Evolutionary conservation across 75 land plant species (phyloP).

Genomic region (Ceratopteris richardii): DNA sequence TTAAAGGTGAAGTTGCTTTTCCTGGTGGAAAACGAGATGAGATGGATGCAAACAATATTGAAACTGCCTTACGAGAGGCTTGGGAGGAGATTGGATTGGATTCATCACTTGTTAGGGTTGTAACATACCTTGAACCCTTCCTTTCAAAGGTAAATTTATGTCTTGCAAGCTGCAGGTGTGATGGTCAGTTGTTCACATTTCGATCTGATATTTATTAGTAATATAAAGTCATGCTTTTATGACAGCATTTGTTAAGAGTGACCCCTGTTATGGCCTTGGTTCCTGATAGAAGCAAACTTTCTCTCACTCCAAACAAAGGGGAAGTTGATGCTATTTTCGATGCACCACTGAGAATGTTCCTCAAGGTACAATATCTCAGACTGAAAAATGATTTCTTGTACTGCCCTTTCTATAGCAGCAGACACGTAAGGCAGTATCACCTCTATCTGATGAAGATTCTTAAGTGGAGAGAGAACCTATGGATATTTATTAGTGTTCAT

Average conservation of each 20-base stretch:
- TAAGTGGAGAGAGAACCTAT: too few species aligned
- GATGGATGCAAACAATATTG: conserved; percentile 62
- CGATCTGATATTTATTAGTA: background rate
- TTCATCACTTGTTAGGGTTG: conserved; percentile 58
- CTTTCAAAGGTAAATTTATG: conserved; percentile 81
- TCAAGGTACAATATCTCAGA: conserved; percentile 44
- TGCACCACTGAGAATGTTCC: conserved; percentile 89
- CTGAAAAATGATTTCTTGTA: background rate
- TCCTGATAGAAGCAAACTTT: conserved; percentile 40
- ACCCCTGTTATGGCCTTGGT: conserved; percentile 77
- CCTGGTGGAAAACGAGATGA: conserved; percentile 93
- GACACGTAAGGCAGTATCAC: too few species aligned
- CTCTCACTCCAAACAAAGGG: conserved; percentile 47
- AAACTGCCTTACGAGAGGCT: conserved; percentile 85
- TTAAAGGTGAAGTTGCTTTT: conserved; percentile 80
- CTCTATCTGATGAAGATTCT: too few species aligned
- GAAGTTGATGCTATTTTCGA: conserved; percentile 93
- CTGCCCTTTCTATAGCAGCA: too few species aligned
- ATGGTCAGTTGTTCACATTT: background rate
- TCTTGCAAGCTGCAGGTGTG: background rate
- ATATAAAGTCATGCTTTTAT: background rate
- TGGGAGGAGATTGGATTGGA: conserved; percentile 94
- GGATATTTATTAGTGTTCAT: too few species aligned
- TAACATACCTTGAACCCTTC: conserved; percentile 74
- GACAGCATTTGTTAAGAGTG: conserved; percentile 72